A percentile compares a stretch with the other conserved stretches of the same genome.
These are phyloP conservation scores for Sesbania bispinosa DNA, from an alignment of 306 rosid species.

Conservation along the genomic window DNA sequence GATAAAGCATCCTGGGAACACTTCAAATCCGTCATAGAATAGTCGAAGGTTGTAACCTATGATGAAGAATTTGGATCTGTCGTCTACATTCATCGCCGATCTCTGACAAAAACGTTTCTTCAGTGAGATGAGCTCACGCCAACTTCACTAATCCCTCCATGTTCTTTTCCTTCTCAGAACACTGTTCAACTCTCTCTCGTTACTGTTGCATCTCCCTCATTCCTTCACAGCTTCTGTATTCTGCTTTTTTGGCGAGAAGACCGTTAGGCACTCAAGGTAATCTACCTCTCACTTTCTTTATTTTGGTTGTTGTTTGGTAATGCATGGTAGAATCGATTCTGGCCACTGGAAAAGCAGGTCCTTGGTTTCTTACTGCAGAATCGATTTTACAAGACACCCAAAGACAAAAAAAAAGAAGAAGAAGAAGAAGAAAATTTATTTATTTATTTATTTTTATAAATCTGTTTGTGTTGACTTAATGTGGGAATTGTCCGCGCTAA, in stretches of 20 bases:
- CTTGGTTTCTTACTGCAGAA: neutral
- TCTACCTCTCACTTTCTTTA: neutral
- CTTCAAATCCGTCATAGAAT: neutral
- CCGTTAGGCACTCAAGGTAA: neutral
- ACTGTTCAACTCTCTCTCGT: neutral
- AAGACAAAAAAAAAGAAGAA: neutral
- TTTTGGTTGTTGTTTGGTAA: neutral
- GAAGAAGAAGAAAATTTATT: no score
- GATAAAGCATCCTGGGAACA: constrained; percentile 5
- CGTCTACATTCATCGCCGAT: constrained; percentile 14
- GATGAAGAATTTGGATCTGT: constrained; percentile 22
- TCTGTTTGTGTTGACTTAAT: constrained; percentile 11
- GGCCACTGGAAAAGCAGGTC: neutral
- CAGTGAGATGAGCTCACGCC: neutral
- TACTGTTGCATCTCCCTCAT: neutral
- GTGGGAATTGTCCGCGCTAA: constrained; percentile 7
- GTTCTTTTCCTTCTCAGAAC: neutral
- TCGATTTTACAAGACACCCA: neutral
- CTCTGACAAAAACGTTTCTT: neutral
- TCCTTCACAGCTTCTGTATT: neutral
- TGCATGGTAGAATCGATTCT: neutral
- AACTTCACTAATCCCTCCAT: neutral
- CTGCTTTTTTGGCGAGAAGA: neutral
- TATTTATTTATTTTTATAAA: neutral
- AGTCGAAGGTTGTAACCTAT: neutral